These are phyloP conservation scores for Pseudofabraea citricarpa DNA, from an alignment of 2,329 filamentous ascomycete genomes.

Conservation along the genomic window DNA sequence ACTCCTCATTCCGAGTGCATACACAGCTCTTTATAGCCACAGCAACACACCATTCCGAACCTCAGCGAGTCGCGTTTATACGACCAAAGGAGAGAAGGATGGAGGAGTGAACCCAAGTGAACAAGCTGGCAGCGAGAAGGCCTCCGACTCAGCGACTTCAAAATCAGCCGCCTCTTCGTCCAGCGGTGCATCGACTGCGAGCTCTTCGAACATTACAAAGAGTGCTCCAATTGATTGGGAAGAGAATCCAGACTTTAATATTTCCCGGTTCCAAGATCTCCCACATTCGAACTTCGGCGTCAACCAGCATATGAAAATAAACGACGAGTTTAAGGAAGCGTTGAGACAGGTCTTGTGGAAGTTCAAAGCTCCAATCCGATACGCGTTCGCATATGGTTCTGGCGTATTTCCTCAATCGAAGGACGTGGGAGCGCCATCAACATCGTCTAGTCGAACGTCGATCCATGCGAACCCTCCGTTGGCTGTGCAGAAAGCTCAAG, in stretches of 20 bases:
- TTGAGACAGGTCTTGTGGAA: constrained; percentile 84
- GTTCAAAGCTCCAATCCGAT: constrained; percentile 88
- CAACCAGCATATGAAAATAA: constrained; percentile 95
- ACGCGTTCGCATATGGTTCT: constrained; percentile 96
- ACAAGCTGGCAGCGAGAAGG: constrained; percentile 7
- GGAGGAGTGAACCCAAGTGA: constrained; percentile 8
- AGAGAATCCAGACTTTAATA: constrained; percentile 65
- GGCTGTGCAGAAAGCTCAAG: constrained; percentile 79
- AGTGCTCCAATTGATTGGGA: constrained; percentile 54
- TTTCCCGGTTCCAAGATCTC: constrained; percentile 70
- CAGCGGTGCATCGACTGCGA: neutral
- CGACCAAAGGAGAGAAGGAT: constrained; percentile 7
- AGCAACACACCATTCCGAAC: no score
- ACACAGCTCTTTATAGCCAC: no score
- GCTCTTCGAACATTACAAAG: neutral
- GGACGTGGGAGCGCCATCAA: constrained; percentile 37
- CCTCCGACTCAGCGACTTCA: constrained; percentile 11
- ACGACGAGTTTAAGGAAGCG: constrained; percentile 90
- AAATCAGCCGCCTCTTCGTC: constrained; percentile 7
- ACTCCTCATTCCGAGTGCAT: no score
- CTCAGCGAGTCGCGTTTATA: neutral
- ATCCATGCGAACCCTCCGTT: constrained; percentile 79
- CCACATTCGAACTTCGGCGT: constrained; percentile 80
- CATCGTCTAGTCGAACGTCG: constrained; percentile 48
- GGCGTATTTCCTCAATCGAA: constrained; percentile 83